Percentiles rank a stretch among this genome's conserved stretches.
These are phyloP conservation scores for Penicillium flavigenum DNA, from an alignment of 495 filamentous ascomycete genomes.

Conservation along the genomic window DNA sequence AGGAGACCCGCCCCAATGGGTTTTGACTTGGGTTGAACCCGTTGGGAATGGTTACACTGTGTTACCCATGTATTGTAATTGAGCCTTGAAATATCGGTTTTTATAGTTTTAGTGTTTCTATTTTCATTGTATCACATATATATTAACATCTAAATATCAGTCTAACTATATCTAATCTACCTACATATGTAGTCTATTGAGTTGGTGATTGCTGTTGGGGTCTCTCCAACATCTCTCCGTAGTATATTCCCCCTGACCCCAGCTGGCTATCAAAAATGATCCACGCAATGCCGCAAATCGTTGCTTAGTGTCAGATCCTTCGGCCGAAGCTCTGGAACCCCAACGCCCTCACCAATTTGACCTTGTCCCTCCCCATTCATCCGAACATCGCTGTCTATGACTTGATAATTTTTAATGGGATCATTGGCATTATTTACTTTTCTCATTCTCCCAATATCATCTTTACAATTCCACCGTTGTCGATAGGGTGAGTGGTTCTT, in stretches of 20 bases:
- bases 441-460: background rate
- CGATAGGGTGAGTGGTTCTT: slow-evolving; percentile 2
- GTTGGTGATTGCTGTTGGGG: background rate
- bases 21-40: slow-evolving; percentile 13
- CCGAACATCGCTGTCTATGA: slow-evolving; percentile 10
- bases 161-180: background rate
- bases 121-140: background rate
- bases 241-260: background rate
- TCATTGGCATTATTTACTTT: background rate
- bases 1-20: slow-evolving; percentile 24
- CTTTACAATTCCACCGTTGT: background rate
- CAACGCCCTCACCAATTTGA: slow-evolving; percentile 24
- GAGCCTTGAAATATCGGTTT: background rate
- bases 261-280: slow-evolving; percentile 7
- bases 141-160: background rate
- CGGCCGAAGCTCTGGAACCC: slow-evolving; percentile 18
- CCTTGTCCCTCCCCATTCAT: slow-evolving; percentile 22
- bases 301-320: slow-evolving; percentile 13
- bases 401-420: background rate
- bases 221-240: too few species aligned
- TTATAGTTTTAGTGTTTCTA: too few species aligned
- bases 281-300: slow-evolving; percentile 6
- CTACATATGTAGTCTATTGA: background rate
- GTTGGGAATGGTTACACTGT: slow-evolving; percentile 10
- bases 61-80: background rate